Evolutionary conservation across 2,329 filamentous ascomycete species (phyloP).

Genomic region (Chaetomium globosum): DNA sequence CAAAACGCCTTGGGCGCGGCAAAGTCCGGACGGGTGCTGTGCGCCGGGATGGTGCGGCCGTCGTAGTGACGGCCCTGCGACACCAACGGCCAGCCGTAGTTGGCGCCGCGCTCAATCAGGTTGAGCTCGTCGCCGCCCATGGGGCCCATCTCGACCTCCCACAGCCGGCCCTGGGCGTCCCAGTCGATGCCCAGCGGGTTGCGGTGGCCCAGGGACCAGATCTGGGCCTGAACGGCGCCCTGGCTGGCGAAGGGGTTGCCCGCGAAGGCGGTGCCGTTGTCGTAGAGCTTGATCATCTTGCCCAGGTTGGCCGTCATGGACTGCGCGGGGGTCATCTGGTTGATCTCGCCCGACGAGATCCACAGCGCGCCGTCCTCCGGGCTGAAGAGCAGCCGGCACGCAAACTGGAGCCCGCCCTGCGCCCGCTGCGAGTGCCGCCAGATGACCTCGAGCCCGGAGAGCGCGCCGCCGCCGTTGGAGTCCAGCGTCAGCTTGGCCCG

Average conservation of each 20-base stretch:
- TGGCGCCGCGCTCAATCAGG: background rate
- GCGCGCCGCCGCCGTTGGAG: background rate
- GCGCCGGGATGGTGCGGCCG: background rate
- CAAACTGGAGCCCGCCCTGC: background rate
- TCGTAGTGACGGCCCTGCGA: background rate
- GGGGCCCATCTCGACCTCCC: constrained; percentile 1
- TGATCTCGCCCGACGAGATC: background rate
- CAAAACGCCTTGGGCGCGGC: background rate
- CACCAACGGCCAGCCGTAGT: constrained; percentile 4
- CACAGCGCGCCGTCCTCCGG: background rate
- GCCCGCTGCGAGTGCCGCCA: constrained; percentile 1
- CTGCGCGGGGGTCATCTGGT: constrained; percentile 1
- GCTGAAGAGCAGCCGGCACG: background rate
- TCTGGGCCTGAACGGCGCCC: background rate
- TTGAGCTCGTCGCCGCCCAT: constrained; percentile 7
- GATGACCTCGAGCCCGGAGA: background rate
- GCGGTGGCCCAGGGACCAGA: background rate
- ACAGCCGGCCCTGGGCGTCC: background rate
- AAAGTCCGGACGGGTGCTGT: background rate
- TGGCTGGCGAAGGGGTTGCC: background rate
- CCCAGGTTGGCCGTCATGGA: constrained; percentile 1
- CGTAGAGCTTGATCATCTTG: constrained; percentile 5
- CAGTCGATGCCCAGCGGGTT: constrained; percentile 4
- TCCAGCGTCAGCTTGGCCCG: constrained; percentile 5
- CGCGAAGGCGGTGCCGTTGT: constrained; percentile 5